Conservation (phyloP, 352 stramenopile species). For the Globisporangium camurandrum region DNA sequence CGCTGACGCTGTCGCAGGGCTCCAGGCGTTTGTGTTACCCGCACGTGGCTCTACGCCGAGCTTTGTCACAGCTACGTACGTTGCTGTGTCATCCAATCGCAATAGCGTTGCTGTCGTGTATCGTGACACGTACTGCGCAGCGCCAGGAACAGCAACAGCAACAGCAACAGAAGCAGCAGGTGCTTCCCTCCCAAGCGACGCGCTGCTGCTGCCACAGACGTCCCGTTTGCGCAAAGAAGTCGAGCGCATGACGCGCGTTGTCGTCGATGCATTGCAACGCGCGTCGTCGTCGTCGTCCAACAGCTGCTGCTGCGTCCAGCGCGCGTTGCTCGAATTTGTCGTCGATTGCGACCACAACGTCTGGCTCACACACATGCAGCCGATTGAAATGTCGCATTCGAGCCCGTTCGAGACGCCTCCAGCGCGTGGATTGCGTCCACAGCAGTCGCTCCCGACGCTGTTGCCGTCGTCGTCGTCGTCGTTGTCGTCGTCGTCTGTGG, state of each 20-base stretch:
- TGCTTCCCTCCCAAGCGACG: neutral
- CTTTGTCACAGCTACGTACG: conserved; percentile 2
- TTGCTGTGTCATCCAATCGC: neutral
- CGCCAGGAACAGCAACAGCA: no score
- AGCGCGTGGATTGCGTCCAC: neutral
- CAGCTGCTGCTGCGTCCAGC: conserved; percentile 11
- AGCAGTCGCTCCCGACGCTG: conserved; percentile 43
- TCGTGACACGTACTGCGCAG: conserved; percentile 7
- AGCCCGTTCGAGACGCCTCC: neutral
- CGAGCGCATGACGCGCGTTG: conserved; percentile 10
- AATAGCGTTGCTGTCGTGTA: conserved; percentile 16
- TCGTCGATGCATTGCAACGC: conserved; percentile 23
- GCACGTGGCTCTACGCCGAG: neutral
- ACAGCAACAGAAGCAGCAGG: neutral
- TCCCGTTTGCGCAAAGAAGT: conserved; percentile 18
- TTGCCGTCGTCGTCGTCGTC: no score
- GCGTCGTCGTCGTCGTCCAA: no score
- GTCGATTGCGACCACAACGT: conserved; percentile 20
- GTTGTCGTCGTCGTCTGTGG: no score
- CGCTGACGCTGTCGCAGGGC: conserved; percentile 3
- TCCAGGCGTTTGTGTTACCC: conserved; percentile 17
- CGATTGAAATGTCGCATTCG: no score
- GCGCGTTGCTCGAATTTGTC: conserved; percentile 28
- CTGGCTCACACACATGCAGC: conserved; percentile 31
- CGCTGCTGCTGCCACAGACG: conserved; percentile 1